Evolutionary conservation across 1,284 basidiomycete genomes (phyloP), one percentile per base, ranked within the genome.

Genomic region (Nidula niveotomentosa): DNA sequence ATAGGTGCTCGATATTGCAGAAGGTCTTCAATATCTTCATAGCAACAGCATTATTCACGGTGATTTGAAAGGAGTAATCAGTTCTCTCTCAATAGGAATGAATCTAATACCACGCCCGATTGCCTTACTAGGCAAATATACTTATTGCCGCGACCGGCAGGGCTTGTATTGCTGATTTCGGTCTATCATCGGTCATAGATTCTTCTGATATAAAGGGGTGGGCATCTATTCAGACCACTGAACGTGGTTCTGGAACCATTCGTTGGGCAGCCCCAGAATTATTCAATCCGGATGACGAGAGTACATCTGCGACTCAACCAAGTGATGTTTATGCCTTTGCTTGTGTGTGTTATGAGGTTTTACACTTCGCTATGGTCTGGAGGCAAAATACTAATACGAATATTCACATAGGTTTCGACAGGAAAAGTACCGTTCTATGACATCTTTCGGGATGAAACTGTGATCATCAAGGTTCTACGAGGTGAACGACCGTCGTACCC

Each of bases 81-180:
- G 5, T 30, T 30, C 30, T 30, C 5, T 6, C 30, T 30, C 2
- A 30, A 30, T 12, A 43, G 8, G 34, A 13, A 8, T 36, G 17
- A 23, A 33, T 37, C 18, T 34, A 3, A 15, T 7, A 10, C 41
- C 34, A 30, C 30, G 5, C 5, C n/a, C 8, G 34, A 8, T 12
- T 12, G 10, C 34, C n/a, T 0, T 7, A n/a, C 8, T 34, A 74
- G 73, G 66, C 63, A 6, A 76, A 74, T 45, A 63, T 73, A 6
- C 58, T 74, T 41, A 60, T 74, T 2, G 60, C 63, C 49, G 53
- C 60, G 9, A 34, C 36, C 0, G 61, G 59, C 34, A 57, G 62
- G 30, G 72, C 71, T 43, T 55, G 58, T 39, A 37, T 65, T 12
- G 57, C 62, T 4, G 62, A 62, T 49, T 63, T 66, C 37, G 64